Percentiles rank a stretch among this genome's conserved stretches.
phyloP scores from a whole-genome alignment of 345 rosid genomes.

The Combretum micranthum region DNA sequence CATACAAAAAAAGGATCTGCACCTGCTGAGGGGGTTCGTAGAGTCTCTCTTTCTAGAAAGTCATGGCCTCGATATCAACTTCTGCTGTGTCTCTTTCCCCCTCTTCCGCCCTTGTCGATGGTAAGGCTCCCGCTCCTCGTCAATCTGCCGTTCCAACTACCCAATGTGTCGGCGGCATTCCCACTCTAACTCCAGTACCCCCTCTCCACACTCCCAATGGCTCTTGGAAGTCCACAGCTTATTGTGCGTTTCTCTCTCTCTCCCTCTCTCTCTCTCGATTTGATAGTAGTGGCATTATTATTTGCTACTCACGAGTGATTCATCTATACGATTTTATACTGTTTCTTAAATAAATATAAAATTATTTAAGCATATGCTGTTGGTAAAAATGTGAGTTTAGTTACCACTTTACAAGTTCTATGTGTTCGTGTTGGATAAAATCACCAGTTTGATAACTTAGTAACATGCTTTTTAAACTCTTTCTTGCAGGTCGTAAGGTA shows the following conservation, averaged over 20 bases:
- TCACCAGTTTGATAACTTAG: no score
- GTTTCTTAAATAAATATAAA: no score
- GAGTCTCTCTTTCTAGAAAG: no score
- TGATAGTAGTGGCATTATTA: neutral
- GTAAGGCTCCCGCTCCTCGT: slow-evolving; percentile 49
- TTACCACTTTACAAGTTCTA: no score
- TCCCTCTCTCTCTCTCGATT: neutral
- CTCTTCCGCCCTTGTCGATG: slow-evolving; percentile 40
- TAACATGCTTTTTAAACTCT: neutral
- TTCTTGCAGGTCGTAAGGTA: slow-evolving; percentile 59
- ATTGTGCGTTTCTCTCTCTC: slow-evolving; percentile 36
- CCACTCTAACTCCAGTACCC: slow-evolving; percentile 55
- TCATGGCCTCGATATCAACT: slow-evolving; percentile 14
- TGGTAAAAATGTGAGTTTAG: no score
- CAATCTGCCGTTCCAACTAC: slow-evolving; percentile 29
- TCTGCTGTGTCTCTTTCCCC: slow-evolving; percentile 38
- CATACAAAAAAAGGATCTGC: no score
- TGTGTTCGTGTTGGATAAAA: no score
- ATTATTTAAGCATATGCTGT: no score
- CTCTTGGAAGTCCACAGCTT: slow-evolving; percentile 46
- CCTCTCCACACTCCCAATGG: slow-evolving; percentile 41
- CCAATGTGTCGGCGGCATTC: slow-evolving; percentile 62
- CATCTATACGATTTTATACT: no score
- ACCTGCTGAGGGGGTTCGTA: no score
- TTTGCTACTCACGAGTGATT: no score